Base-by-base conservation (phyloP, 176 grass and related monocot species). In the Ananas comosus region DNA sequence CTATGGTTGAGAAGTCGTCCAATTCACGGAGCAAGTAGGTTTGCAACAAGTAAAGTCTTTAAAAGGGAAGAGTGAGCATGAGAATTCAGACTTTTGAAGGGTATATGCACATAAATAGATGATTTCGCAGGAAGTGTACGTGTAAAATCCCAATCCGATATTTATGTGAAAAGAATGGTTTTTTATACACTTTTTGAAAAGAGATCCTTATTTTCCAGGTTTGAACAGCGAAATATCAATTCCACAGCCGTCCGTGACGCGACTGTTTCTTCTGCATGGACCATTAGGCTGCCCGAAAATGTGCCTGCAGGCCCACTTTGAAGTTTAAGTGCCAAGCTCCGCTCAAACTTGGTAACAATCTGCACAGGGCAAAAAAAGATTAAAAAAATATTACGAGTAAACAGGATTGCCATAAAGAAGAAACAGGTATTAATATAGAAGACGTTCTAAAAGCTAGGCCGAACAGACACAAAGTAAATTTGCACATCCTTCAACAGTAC, bases 121-220 rank as follows among this genome's bases (percentile, higher is more conserved):
- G 33, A 42, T 42, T 42, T 42, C 5, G 33, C 4, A 42, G 33
- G 33, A 4, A 42, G 33, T 42, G 33, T 42, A 42, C 7, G 33
- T 42, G 33, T 42, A 42, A 42, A 42, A 42, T 42, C 33, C 4
- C 33, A 42, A 42, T 42, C 33, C 33, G 7, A 63, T 7, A 42
- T 42, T 42, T 42, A 42, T 42, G 33, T 42, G 33, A 42, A 42
- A 42, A 7, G 4, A 42, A 42, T 42, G 33, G 33, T 4, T 42
- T 42, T 85, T 7, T 82, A 48, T 99, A 99, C 89, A 73, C 94
- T 99, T 93, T 88, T 90, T 16, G 94, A 99, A 65, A 99, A 83
- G 48, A 79, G 33, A 80, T 99, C 94, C 63, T 83, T 99, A 63
- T 93, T 99, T 64, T 93, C 84, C 75, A 99, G 75, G 63, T 80